Evolutionary conservation across 257 asterid species (phyloP).

Genomic region (Lycium ferocissimum): DNA sequence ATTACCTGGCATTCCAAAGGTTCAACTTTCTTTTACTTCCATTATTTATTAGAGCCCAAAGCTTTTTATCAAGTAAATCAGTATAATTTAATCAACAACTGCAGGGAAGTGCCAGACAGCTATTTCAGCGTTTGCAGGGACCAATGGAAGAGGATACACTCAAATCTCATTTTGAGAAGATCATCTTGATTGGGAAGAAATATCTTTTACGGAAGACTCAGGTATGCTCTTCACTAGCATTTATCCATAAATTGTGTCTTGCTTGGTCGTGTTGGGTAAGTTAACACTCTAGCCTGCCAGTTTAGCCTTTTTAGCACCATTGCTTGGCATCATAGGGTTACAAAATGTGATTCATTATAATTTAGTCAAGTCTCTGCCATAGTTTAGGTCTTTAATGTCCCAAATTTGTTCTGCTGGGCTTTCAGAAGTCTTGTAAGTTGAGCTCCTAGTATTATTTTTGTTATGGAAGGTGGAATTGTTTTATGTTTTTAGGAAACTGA

Average conservation of each 20-base stretch:
- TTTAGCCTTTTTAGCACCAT: not conserved
- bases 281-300: not conserved
- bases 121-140: conserved; percentile 93
- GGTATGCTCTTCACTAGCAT: conserved; percentile 48
- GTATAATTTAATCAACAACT: conserved; percentile 39
- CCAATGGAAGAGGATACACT: conserved; percentile 97
- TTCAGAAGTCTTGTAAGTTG: conserved; percentile 7
- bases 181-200: conserved; percentile 72
- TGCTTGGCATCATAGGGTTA: not conserved
- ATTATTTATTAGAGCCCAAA: conserved; percentile 30
- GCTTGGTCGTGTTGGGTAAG: not conserved
- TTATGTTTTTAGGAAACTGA: not conserved
- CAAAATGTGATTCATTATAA: not conserved
- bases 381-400: not conserved
- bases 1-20: conserved; percentile 98
- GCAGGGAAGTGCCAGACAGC: conserved; percentile 98
- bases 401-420: not conserved
- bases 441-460: conserved; percentile 7
- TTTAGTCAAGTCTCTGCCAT: conserved; percentile 1
- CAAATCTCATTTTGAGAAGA: conserved; percentile 93
- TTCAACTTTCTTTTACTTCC: conserved; percentile 36
- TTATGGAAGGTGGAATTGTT: not conserved
- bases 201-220: conserved; percentile 62
- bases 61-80: conserved; percentile 28
- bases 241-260: not conserved